Conservation (phyloP, 2,329 filamentous ascomycete genomes). For the Hymenoscyphus occultus region DNA sequence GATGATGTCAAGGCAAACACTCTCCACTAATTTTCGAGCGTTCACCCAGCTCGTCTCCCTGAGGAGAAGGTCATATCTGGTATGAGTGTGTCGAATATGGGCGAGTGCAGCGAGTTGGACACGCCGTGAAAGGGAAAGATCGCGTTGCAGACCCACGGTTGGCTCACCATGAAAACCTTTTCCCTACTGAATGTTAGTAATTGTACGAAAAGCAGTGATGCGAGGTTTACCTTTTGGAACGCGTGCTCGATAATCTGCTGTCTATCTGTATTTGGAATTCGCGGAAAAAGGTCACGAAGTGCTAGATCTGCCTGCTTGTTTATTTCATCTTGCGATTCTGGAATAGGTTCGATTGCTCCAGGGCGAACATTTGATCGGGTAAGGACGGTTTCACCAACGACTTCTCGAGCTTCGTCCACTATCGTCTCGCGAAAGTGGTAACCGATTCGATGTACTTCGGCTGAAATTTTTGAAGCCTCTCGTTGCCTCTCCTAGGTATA, state of each 20-base stretch:
- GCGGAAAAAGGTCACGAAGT: conserved; percentile 61
- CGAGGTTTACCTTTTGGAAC: conserved; percentile 56
- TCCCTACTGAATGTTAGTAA: conserved; percentile 41
- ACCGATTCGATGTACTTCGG: conserved; percentile 57
- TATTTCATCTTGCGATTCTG: conserved; percentile 56
- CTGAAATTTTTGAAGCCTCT: conserved; percentile 32
- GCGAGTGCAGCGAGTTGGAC: conserved; percentile 64
- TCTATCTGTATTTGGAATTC: conserved; percentile 63
- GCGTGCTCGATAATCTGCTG: conserved; percentile 60
- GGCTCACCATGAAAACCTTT: conserved; percentile 50
- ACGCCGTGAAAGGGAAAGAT: conserved; percentile 57
- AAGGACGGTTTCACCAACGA: conserved; percentile 33
- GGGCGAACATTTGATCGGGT: conserved; percentile 28
- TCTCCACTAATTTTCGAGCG: conserved; percentile 59
- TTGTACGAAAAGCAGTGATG: conserved; percentile 9
- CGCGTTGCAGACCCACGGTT: conserved; percentile 55
- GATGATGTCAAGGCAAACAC: conserved; percentile 60
- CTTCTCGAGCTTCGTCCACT: conserved; percentile 51
- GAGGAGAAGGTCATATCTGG: conserved; percentile 60
- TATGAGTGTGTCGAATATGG: conserved; percentile 65
- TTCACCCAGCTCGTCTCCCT: conserved; percentile 57
- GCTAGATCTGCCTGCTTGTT: conserved; percentile 60
- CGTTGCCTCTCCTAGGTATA: conserved; percentile 26
- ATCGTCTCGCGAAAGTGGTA: conserved; percentile 59
- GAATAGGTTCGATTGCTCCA: conserved; percentile 55